A percentile compares a stretch with the other conserved stretches of the same genome.
These are phyloP conservation scores for Aspergillus sp. DNA, from an alignment of 2,329 filamentous ascomycete species.

Conservation along the genomic window DNA sequence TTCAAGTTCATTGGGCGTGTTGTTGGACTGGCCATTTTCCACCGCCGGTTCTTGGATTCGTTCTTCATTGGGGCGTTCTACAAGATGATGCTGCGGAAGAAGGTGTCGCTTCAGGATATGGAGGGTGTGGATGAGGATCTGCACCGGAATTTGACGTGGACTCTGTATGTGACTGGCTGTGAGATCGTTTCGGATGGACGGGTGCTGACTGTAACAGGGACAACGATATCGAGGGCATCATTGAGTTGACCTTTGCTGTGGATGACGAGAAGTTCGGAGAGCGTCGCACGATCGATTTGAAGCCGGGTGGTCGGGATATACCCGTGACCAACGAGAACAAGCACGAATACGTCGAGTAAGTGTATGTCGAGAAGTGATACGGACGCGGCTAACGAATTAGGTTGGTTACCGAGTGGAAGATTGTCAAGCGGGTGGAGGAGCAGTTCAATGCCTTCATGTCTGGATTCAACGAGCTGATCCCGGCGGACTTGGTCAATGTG, in stretches of 20 bases:
- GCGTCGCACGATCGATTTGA: constrained; percentile 88
- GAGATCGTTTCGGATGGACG: neutral
- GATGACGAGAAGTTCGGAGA: constrained; percentile 98
- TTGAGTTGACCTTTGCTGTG: constrained; percentile 94
- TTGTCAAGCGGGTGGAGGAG: constrained; percentile 96
- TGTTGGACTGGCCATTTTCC: constrained; percentile 95
- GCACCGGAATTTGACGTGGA: constrained; percentile 95
- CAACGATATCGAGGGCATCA: constrained; percentile 91
- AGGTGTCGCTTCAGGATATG: constrained; percentile 90
- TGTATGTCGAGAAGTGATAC: constrained; percentile 10
- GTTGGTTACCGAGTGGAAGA: constrained; percentile 98
- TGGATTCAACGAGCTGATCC: constrained; percentile 96
- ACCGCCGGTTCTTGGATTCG: constrained; percentile 92
- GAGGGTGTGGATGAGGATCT: constrained; percentile 98
- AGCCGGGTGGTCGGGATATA: constrained; percentile 84
- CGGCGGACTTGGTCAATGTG: constrained; percentile 92
- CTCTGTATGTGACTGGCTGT: constrained; percentile 57
- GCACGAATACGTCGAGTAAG: constrained; percentile 92
- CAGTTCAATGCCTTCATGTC: constrained; percentile 98
- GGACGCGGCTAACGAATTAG: constrained; percentile 33
- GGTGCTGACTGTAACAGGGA: constrained; percentile 52
- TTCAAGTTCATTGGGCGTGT: constrained; percentile 99
- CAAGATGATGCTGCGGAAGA: constrained; percentile 98
- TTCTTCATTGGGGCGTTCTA: constrained; percentile 99
- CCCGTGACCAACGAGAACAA: constrained; percentile 99